These are phyloP conservation scores for Backusella liffmaniae DNA, from an alignment of 192 early-diverging fungal species.

Conservation along the genomic window DNA sequence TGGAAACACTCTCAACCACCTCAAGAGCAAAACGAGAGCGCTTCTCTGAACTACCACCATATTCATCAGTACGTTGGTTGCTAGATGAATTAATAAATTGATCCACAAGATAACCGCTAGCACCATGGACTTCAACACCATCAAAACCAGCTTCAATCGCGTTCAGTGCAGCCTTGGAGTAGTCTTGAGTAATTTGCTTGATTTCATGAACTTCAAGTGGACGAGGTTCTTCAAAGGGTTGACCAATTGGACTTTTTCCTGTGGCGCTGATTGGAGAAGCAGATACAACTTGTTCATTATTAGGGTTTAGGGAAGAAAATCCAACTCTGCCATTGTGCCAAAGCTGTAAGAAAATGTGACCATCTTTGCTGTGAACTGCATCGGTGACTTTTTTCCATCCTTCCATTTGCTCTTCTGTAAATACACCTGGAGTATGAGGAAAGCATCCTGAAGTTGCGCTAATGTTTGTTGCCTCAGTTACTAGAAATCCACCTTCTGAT, in stretches of 20 bases:
- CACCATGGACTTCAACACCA: conserved; percentile 84
- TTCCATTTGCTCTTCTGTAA: conserved; percentile 38
- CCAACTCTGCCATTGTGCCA: conserved; percentile 38
- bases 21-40: conserved; percentile 78
- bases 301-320: conserved; percentile 8
- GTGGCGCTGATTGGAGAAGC: conserved; percentile 15
- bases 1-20: conserved; percentile 55
- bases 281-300: conserved; percentile 14
- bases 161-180: conserved; percentile 55
- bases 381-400: conserved; percentile 54
- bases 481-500: conserved; percentile 18
- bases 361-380: conserved; percentile 57
- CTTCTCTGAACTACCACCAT: conserved; percentile 90
- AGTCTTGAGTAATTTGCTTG: background rate
- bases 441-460: conserved; percentile 10
- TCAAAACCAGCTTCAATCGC: conserved; percentile 84
- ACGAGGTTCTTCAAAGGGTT: conserved; percentile 17
- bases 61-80: conserved; percentile 87
- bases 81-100: conserved; percentile 75
- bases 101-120: conserved; percentile 88
- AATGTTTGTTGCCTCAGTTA: conserved; percentile 29
- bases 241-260: conserved; percentile 8
- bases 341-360: conserved; percentile 55
- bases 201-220: conserved; percentile 15
- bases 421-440: conserved; percentile 32